Percentiles rank a stretch among this genome's conserved stretches.
Evolutionary conservation across 371 early-diverging fungal species (phyloP).

Genomic region (Mucor irregularis): DNA sequence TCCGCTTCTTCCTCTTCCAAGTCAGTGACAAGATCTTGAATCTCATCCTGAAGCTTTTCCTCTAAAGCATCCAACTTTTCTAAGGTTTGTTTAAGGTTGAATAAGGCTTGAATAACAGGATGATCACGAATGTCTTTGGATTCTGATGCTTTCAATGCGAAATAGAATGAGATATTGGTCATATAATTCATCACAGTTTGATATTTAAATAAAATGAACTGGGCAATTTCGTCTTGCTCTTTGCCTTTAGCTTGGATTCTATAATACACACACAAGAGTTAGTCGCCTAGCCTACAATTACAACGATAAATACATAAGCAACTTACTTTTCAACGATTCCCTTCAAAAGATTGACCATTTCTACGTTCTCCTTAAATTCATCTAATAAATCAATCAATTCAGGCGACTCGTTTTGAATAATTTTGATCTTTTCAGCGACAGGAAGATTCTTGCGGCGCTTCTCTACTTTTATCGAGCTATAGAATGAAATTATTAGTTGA

Average conservation of each 20-base stretch:
- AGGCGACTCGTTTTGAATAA: slow-evolving; percentile 79
- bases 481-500: neutral
- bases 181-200: slow-evolving; percentile 70
- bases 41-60: slow-evolving; percentile 45
- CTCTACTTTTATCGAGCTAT: slow-evolving; percentile 28
- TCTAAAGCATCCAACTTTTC: slow-evolving; percentile 71
- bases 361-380: slow-evolving; percentile 70
- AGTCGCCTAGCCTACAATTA: neutral
- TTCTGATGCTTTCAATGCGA: slow-evolving; percentile 74
- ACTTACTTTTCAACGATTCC: slow-evolving; percentile 31
- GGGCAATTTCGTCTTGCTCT: slow-evolving; percentile 23
- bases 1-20: slow-evolving; percentile 1
- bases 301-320: neutral
- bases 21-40: slow-evolving; percentile 28
- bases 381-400: slow-evolving; percentile 78
- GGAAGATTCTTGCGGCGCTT: slow-evolving; percentile 60
- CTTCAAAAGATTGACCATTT: slow-evolving; percentile 36
- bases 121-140: slow-evolving; percentile 67
- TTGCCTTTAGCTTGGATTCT: slow-evolving; percentile 14
- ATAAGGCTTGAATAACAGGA: slow-evolving; percentile 81
- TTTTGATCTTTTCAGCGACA: slow-evolving; percentile 65
- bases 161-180: slow-evolving; percentile 88
- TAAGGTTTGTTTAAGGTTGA: slow-evolving; percentile 69
- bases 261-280: neutral
- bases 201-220: slow-evolving; percentile 59